Evolutionary conservation across 441 rosid species (phyloP).

Genomic region (Melastoma candidum): DNA sequence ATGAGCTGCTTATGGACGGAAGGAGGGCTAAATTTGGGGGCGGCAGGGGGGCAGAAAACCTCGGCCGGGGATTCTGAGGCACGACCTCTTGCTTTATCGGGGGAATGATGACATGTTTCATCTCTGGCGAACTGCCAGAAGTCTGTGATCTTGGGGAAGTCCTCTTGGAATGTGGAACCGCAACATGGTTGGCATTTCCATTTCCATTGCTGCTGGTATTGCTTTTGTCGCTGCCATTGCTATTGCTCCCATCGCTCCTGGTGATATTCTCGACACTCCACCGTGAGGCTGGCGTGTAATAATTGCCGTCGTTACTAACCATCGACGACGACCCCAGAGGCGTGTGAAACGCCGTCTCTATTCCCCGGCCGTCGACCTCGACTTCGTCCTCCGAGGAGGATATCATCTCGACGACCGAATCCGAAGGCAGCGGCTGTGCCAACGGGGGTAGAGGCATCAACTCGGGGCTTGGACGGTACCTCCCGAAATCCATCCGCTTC

Average conservation of each 20-base stretch:
- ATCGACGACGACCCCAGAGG: conserved; percentile 55
- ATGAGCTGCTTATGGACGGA: too few relatives aligned
- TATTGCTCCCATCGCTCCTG: conserved; percentile 1
- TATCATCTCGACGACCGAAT: not conserved
- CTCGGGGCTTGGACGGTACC: conserved; percentile 91
- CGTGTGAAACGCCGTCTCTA: conserved; percentile 53
- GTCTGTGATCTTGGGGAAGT: conserved; percentile 70
- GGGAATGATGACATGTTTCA: conserved; percentile 83
- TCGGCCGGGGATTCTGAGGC: conserved; percentile 34
- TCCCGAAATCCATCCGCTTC: conserved; percentile 49
- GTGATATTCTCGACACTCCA: not conserved
- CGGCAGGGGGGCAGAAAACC: conserved; percentile 22
- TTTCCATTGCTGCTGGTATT: conserved; percentile 3
- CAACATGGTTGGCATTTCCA: conserved; percentile 10
- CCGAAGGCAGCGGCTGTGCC: conserved; percentile 5
- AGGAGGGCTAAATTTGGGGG: too few relatives aligned
- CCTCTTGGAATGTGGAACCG: conserved; percentile 72
- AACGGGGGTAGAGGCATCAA: conserved; percentile 61
- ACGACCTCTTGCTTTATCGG: conserved; percentile 43
- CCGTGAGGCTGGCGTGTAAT: conserved; percentile 34
- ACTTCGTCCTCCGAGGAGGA: conserved; percentile 35
- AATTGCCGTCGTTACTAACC: conserved; percentile 52
- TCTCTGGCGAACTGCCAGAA: conserved; percentile 60
- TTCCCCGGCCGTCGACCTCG: conserved; percentile 20
- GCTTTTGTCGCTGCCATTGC: conserved; percentile 2